A percentile compares a stretch with the other conserved stretches of the same genome.
These are phyloP conservation scores for Candida sphagnicola DNA, from an alignment of 805 yeast species.

Conservation along the genomic window DNA sequence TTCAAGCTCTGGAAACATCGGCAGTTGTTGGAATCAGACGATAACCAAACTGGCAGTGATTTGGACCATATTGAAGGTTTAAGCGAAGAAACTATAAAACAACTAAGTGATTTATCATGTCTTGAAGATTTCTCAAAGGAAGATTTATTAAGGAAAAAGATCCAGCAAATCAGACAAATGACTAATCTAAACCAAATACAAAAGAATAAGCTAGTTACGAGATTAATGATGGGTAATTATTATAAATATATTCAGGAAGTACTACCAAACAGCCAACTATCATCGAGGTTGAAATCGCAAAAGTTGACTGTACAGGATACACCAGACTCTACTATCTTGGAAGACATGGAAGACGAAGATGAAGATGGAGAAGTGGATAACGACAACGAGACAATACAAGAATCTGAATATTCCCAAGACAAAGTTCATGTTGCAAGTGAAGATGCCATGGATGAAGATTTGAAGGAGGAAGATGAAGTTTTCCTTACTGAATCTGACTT, in stretches of 20 bases:
- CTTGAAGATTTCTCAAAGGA: conserved; percentile 36
- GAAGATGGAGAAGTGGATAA: background rate
- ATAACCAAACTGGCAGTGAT: conserved; percentile 16
- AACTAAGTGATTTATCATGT: conserved; percentile 32
- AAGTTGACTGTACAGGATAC: conserved; percentile 13
- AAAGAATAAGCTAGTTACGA: conserved; percentile 52
- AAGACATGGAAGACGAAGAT: conserved; percentile 6
- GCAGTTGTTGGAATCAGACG: conserved; percentile 7
- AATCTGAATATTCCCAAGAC: background rate
- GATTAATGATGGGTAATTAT: conserved; percentile 66
- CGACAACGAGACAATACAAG: conserved; percentile 6
- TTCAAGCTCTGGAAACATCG: conserved; percentile 17
- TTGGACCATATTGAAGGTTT: conserved; percentile 34
- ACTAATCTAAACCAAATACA: conserved; percentile 34
- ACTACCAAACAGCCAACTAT: conserved; percentile 14
- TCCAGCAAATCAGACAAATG: conserved; percentile 43
- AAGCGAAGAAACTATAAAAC: conserved; percentile 28
- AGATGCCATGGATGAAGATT: conserved; percentile 7
- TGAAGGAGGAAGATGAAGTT: conserved; percentile 36
- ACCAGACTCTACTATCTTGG: conserved; percentile 8
- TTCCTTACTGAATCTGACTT: conserved; percentile 45
- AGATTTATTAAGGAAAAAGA: conserved; percentile 42
- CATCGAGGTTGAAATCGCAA: conserved; percentile 12
- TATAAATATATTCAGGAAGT: conserved; percentile 43
- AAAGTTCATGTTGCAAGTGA: conserved; percentile 4